These are phyloP conservation scores for Drechslerella coelobrocha DNA, from an alignment of 2,329 filamentous ascomycete species.

Conservation along the genomic window DNA sequence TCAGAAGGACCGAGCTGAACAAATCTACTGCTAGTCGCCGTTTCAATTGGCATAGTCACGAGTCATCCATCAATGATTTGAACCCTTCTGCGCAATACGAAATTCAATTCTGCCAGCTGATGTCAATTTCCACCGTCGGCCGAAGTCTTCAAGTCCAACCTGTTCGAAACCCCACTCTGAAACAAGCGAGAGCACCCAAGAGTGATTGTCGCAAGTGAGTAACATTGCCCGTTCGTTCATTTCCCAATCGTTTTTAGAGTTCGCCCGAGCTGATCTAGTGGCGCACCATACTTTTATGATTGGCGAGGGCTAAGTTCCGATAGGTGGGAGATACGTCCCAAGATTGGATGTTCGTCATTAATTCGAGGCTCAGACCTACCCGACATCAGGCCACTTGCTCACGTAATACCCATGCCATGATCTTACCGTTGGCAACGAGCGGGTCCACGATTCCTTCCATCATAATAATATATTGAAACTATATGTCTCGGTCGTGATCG, in stretches of 20 bases:
- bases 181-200: neutral
- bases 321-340: no score
- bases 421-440: neutral
- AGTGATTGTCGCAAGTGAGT: neutral
- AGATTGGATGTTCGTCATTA: constrained; percentile 1
- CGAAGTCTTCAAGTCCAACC: neutral
- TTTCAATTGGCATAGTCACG: no score
- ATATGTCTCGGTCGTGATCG: constrained; percentile 3
- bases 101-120: neutral
- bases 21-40: no score
- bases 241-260: neutral
- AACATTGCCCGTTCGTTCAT: no score
- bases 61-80: no score
- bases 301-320: neutral
- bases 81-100: neutral
- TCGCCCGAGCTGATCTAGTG: neutral
- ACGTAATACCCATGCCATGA: neutral
- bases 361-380: neutral
- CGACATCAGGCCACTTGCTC: neutral
- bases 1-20: no score
- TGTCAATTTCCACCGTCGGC: neutral
- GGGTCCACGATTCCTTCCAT: neutral
- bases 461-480: neutral
- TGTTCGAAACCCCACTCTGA: neutral
- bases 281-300: no score